Base-by-base conservation (phyloP, 345 rosid genomes). In the Arabidopsis thaliana region DNA sequence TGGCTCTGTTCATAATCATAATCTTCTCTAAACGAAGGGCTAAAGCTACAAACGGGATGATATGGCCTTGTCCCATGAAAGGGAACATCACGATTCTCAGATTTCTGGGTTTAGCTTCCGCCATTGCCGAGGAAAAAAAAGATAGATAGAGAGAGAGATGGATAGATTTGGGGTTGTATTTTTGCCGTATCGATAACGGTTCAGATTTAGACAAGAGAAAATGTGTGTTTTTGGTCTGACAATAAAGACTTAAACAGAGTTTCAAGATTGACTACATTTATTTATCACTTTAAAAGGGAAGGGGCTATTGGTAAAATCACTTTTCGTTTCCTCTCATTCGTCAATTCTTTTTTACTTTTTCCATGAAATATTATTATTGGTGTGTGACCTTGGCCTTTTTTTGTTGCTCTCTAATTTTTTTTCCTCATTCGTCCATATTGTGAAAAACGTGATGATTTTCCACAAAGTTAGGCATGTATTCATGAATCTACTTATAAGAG, bases 41-140 rank as follows among this genome's bases (percentile, higher is more conserved):
- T 67, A 89, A 78, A 5, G 96, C 88, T 24, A 89, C 73, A 75
- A 87, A 87, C 48, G 96, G 97, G 66, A 85, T 87, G 34, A 91
- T 82, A 67, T 89, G 96, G 69, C 96, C 96, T 48, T 90, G 93
- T 13, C 83, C 96, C 91, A 88, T 87, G 91, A 90, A 88, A 7
- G 96, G 93, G 53, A 90, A 90, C 77, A 90, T 69, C 24, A 90
- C 84, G 11, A 90, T 77, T 56, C 79, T 77, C 30, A 77, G 41
- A 50, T 33, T 72, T 66, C 32, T 78, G 2, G 56, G 69, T 33
- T 72, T 71, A 57, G 22, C 56, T 4, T 59, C 7, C 11, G 64
- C 69, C 77, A 72, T 72, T 14, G 51, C 34, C 0, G 45, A 40
- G 7, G n/a, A 3, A 1, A 46, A 7, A 10, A 16, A 16, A 16